phyloP scores from a whole-genome alignment of 495 filamentous ascomycete genomes.

The Aspergillus ostianus region DNA sequence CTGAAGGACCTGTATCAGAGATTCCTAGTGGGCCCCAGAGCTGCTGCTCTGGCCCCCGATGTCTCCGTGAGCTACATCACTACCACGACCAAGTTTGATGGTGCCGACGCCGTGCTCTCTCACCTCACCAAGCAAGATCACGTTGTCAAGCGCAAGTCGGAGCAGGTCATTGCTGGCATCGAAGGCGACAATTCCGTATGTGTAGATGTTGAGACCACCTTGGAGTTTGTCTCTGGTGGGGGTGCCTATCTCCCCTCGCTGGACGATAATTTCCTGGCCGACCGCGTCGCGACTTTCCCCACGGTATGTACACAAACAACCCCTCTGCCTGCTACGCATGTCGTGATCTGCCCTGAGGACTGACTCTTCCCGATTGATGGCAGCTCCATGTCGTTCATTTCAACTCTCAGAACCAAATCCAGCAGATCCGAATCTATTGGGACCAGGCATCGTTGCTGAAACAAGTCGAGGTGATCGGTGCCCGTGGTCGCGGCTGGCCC shows the following conservation, averaged over 20 bases:
- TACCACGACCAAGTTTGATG: constrained; percentile 71
- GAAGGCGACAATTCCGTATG: constrained; percentile 68
- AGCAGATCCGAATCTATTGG: constrained; percentile 86
- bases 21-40: constrained; percentile 70
- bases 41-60: constrained; percentile 62
- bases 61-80: constrained; percentile 89
- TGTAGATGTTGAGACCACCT: constrained; percentile 74
- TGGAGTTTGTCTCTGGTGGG: constrained; percentile 79
- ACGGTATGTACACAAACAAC: constrained; percentile 54
- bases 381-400: constrained; percentile 92
- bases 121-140: constrained; percentile 66
- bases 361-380: constrained; percentile 2
- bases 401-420: constrained; percentile 70
- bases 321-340: neutral
- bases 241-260: constrained; percentile 85
- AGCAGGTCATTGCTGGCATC: constrained; percentile 69
- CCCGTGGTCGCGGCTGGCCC: constrained; percentile 85
- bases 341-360: constrained; percentile 27
- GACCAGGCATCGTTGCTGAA: constrained; percentile 93
- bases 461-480: constrained; percentile 89
- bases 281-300: constrained; percentile 76
- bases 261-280: constrained; percentile 91
- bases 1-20: constrained; percentile 69
- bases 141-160: constrained; percentile 70
- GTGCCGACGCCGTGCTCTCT: constrained; percentile 69